Evolutionary conservation across 345 rosid genomes (phyloP).

Genomic region (Melastoma malabathricum): DNA sequence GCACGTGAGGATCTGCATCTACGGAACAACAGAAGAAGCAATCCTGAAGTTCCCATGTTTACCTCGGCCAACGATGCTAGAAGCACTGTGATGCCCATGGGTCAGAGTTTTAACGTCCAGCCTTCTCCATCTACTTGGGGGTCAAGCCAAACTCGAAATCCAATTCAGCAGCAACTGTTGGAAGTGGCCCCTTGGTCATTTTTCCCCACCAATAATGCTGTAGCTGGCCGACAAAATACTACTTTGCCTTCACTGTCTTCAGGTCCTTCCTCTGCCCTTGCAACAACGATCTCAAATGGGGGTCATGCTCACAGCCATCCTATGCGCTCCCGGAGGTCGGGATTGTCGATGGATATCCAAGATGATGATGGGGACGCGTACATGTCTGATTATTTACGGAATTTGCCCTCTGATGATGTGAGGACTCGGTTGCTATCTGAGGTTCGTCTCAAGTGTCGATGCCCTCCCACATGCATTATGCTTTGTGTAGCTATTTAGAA

Average conservation of each 20-base stretch:
- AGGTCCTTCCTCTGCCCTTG: conserved; percentile 45
- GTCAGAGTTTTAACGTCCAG: conserved; percentile 38
- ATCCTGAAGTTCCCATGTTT: conserved; percentile 41
- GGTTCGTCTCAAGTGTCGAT: conserved; percentile 23
- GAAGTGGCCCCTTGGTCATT: conserved; percentile 66
- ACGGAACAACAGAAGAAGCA: conserved; percentile 40
- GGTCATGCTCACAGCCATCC: conserved; percentile 23
- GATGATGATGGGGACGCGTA: conserved; percentile 8
- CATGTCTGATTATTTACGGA: conserved; percentile 28
- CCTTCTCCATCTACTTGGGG: conserved; percentile 42
- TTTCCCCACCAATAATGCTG: conserved; percentile 47
- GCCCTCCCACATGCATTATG: too few relatives aligned
- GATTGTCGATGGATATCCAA: conserved; percentile 37
- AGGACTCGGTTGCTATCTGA: conserved; percentile 58
- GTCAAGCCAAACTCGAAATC: conserved; percentile 23
- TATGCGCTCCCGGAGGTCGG: conserved; percentile 30
- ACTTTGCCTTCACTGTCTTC: conserved; percentile 36
- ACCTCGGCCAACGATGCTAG: conserved; percentile 36
- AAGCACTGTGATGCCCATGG: conserved; percentile 37
- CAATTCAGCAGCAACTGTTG: conserved; percentile 31
- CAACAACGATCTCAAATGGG: conserved; percentile 30
- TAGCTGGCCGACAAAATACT: conserved; percentile 38
- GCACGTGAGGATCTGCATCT: conserved; percentile 31
- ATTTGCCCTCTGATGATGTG: conserved; percentile 61
- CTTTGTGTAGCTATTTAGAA: too few relatives aligned